Conservation (phyloP, 140 eudicot species). For the Stevia rebaudiana region DNA sequence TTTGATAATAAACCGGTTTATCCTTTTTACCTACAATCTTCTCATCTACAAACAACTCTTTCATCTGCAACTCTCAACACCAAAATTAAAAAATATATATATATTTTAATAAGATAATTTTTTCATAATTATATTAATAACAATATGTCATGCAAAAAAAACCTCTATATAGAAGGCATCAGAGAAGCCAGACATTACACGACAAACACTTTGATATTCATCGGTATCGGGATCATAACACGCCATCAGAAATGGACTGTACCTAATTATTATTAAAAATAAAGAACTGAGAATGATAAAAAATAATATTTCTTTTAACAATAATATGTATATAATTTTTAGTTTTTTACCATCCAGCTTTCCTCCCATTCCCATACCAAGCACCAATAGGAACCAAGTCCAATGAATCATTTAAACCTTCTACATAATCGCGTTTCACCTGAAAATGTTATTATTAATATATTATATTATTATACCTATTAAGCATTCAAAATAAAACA, state of each 20-base stretch:
- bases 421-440: slow-evolving; percentile 92
- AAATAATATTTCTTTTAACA: background rate
- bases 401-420: slow-evolving; percentile 77
- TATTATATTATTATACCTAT: background rate
- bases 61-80: slow-evolving; percentile 55
- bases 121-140: background rate
- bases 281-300: background rate
- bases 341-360: no score
- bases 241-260: slow-evolving; percentile 96
- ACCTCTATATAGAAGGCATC: slow-evolving; percentile 93
- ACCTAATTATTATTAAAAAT: slow-evolving; percentile 41
- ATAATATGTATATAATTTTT: background rate
- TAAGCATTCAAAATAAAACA: slow-evolving; percentile 1
- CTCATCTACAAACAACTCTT: slow-evolving; percentile 67
- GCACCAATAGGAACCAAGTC: slow-evolving; percentile 99
- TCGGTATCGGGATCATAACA: slow-evolving; percentile 89
- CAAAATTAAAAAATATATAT: background rate
- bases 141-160: background rate
- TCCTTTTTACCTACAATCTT: slow-evolving; percentile 41
- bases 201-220: slow-evolving; percentile 93
- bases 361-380: no score
- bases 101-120: background rate
- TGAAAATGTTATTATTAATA: slow-evolving; percentile 29
- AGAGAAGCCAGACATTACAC: slow-evolving; percentile 96
- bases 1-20: slow-evolving; percentile 76